Evolutionary conservation across 2,329 filamentous ascomycete genomes (phyloP), one percentile per base, ranked within the genome.

Genomic region (Conoideocrella luteorostrata): DNA sequence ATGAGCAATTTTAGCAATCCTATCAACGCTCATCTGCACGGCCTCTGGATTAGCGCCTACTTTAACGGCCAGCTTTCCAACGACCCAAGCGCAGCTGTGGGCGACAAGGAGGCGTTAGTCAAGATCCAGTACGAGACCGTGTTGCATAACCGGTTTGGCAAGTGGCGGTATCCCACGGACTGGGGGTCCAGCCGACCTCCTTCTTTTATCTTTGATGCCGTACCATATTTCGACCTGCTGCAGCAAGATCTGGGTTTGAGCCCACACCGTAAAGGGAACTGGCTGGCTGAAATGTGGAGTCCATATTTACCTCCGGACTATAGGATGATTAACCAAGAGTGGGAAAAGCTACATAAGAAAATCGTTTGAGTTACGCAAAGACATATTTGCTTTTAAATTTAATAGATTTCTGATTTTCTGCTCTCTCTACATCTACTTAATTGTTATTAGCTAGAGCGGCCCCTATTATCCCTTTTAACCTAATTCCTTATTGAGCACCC

Each of bases 191-290:
- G 69, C 9, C 20, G 22, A 55, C 70, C 74, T 46, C 82, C 82
- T 0, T 84, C 87, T 58, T 82, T 89, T 50, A 80, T 86, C 15
- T 90, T 91, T 55, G 87, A 93, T 59, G 75, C 75, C 0, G 59
- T 91, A 43, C 84, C 84, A 4, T 93, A 88, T 46, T 58, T 88
- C 15, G 86, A 90, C 60, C 55, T 82, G 55, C 59, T 91, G 56
- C 57, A 86, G 47, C 63, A 66, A 4, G 86, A 91, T 58, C 54
- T 90, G 44, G 83, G 78, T 0, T 60, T 89, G 43, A 64, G 71
- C 15, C 65, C 66, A 12, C 68, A 74, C 50, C 65, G 78, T 26
- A 84, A 84, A 65, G 62, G 69, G 44, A 70, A 75, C 1, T 67
- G 63, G 54, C 54, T 71, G 41, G 64, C 64, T 1, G 79, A 82